Conservation (phyloP, 2,329 filamentous ascomycete species). For the Pseudogymnoascus sp. region DNA sequence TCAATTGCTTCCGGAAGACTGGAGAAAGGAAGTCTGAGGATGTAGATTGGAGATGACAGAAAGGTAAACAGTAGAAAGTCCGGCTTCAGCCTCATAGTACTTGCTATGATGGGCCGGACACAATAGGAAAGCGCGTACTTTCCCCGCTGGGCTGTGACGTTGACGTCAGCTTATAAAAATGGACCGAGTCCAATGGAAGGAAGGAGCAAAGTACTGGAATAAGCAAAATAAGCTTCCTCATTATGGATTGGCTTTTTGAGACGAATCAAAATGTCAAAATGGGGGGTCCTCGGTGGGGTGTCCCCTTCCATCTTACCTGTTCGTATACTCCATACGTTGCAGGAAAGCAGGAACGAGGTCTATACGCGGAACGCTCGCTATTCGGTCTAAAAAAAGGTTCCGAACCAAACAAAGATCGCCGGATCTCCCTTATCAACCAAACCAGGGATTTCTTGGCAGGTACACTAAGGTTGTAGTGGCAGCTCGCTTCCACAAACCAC, state of each 20-base stretch:
- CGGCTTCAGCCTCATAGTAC: not conserved
- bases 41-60: not conserved
- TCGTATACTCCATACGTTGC: not conserved
- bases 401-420: not conserved
- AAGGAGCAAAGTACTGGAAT: not conserved
- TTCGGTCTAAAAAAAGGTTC: not conserved
- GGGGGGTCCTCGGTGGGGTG: not conserved
- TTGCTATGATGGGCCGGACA: not conserved
- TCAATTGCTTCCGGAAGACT: not conserved
- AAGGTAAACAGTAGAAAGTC: not conserved
- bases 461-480: not conserved
- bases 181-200: not conserved
- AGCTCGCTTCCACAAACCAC: not conserved
- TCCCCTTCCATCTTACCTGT: not conserved
- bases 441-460: not conserved
- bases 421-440: not conserved
- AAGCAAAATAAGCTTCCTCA: not conserved
- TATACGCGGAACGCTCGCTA: not conserved
- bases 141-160: not conserved
- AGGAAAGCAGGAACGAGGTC: not conserved
- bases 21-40: not conserved
- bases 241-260: not conserved
- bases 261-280: conserved; percentile 1
- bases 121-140: not conserved
- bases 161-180: conserved; percentile 5